Evolutionary conservation across 805 yeast species (phyloP), one percentile per base, ranked within the genome.

Genomic region (Kazachstania africana): DNA sequence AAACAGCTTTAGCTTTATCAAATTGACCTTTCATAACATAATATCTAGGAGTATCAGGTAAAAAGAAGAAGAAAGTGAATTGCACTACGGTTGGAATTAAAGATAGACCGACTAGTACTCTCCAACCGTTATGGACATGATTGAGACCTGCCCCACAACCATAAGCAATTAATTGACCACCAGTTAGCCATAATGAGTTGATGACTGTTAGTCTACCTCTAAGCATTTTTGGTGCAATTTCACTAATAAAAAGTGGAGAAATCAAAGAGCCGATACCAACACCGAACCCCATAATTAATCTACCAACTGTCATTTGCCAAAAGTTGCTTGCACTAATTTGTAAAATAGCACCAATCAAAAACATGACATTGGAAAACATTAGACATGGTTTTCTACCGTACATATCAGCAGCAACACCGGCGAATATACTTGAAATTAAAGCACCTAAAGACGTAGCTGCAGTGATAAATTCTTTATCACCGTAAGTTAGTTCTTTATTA

Each of bases 381-480:
- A 91, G 66, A 32, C 84, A 81, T 37, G 80, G 78, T 50, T 78
- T 85, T 45, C 97, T 72, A 23, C 98, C 98, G 39, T 79, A 59
- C 19, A 71, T 47, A 50, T 88, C 95, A 27, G 95, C 95, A 19
- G 72, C 53, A 0, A 77, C 55, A 30, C 97, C 98, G 3, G 95
- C 93, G 26, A 72, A 42, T 10, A 80, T 38, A 5, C 94, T 75
- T 6, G 91, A 80, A 16, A 88, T 61, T 26, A 88, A 61, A 2
- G 97, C 97, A 38, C 97, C 98, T 17, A 88, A 63, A 1, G 96
- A 83, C 0, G 97, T 88, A 10, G 96, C 94, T 8, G 95, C 78
- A 1, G 97, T 91, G 47, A 91, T 84, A 41, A 82, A 63, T 60
- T 87, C 94, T 58, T 83, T 81, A 44, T 85, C 76, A 28, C 94